Evolutionary conservation across 1,284 basidiomycete species (phyloP), one percentile per base, ranked within the genome.

Genomic region (Tylopilus sp.): DNA sequence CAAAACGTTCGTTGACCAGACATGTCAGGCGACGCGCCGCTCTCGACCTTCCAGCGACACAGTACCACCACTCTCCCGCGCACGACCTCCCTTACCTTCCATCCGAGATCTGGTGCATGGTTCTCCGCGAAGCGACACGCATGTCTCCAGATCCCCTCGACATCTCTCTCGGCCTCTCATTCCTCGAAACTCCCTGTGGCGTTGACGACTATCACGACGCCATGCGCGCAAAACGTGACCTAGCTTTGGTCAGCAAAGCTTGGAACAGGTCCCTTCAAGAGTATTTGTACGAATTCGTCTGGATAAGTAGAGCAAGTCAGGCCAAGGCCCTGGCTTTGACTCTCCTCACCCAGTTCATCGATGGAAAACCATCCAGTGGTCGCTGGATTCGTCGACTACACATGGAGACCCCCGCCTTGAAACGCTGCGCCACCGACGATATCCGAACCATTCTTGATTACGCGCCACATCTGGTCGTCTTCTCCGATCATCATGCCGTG

Each of bases 401-500:
- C 58, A 79, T 87, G 60, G 81, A 86, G 67, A 88, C 85, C 9
- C 73, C 75, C n/a, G 70, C 76, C 0, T 68, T 86, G 44, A 80
- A 82, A 46, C 76, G 81, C n/a, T 87, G 84, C 57, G 72, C 75
- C 10, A 81, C 84, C 12, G 73, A 73, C 8, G 83, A 87, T 59
- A 71, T 88, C 21, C 73, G 81, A 8, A 75, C 77, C 25, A 85
- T 88, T 48, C 69, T 88, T 41, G 80, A 82, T 52, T 75, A 81
- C 53, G 74, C 83, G 0, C 78, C 82, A 1, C 71, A 74, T 28
- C 63, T 88, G 7, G 70, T 75, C 54, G 72, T 81, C 8, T 87
- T 79, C 56, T 76, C 77, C 7, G 86, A 88, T 60, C 76, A 79
- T 49, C 74, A 77, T 42, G 79, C 78, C 21, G 76, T 88, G 23